Conservation (phyloP, 2,329 filamentous ascomycete species). For the Rachicladosporium sp. region DNA sequence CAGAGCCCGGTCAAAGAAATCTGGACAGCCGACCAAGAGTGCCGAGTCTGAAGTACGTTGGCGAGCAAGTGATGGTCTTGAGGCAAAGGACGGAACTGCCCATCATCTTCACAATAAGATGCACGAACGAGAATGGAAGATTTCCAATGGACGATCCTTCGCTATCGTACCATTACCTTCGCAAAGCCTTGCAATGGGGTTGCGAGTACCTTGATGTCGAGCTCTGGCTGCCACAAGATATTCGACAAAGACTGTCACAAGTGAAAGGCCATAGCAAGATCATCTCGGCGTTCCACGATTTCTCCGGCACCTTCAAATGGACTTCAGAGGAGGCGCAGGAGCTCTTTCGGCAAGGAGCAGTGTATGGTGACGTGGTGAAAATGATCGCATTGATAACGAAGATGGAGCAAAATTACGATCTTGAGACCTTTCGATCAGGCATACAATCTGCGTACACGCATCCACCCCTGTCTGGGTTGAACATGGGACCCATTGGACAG, state of each 20-base stretch:
- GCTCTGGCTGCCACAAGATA: conserved; percentile 69
- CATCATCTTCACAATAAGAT: conserved; percentile 81
- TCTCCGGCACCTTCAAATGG: conserved; percentile 75
- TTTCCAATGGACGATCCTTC: conserved; percentile 72
- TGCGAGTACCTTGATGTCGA: conserved; percentile 86
- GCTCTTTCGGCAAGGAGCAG: conserved; percentile 58
- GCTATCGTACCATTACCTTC: conserved; percentile 68
- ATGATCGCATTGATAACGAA: conserved; percentile 78
- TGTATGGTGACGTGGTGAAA: conserved; percentile 76
- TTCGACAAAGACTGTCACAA: conserved; percentile 55
- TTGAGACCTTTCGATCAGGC: conserved; percentile 75
- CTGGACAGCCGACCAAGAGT: conserved; percentile 26
- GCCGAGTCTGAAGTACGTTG: conserved; percentile 72
- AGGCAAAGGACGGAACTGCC: conserved; percentile 74
- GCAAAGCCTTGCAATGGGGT: conserved; percentile 75
- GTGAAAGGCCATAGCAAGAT: conserved; percentile 68
- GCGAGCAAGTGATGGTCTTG: conserved; percentile 73
- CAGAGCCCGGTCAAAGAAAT: conserved; percentile 41
- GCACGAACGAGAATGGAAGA: conserved; percentile 67
- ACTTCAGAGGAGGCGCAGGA: conserved; percentile 58
- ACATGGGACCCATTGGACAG: conserved; percentile 79
- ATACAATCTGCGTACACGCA: conserved; percentile 58
- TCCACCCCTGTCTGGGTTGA: conserved; percentile 69
- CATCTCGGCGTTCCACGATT: conserved; percentile 87
- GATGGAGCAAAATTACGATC: conserved; percentile 77